These are phyloP conservation scores for Colletotrichum sp. DNA, from an alignment of 2,329 filamentous ascomycete species.

Conservation along the genomic window DNA sequence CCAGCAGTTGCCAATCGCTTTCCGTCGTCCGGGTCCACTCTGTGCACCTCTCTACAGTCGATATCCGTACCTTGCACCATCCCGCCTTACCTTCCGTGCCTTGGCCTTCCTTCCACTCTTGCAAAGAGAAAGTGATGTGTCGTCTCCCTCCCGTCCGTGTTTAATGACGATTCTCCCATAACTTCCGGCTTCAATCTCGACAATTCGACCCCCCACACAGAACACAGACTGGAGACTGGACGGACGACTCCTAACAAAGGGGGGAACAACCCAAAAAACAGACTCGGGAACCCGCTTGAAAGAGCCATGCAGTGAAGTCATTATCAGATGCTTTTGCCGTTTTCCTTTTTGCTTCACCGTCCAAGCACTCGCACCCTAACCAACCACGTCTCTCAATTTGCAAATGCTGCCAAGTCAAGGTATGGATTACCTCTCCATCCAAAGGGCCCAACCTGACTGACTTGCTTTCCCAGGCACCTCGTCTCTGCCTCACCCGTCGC, in stretches of 20 bases:
- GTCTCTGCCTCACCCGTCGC: not conserved
- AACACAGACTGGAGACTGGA: not conserved
- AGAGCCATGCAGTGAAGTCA: slow-evolving; percentile 15
- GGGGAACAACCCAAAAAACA: not conserved
- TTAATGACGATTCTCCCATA: not conserved
- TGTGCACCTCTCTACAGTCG: not conserved
- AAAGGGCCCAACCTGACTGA: not conserved
- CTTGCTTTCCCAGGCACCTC: not conserved
- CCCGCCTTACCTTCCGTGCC: not conserved
- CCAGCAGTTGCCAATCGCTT: slow-evolving; percentile 15
- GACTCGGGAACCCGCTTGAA: not conserved
- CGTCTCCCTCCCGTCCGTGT: not conserved
- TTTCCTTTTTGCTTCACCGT: slow-evolving; percentile 13
- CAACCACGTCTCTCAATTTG: not conserved
- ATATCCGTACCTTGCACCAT: not conserved
- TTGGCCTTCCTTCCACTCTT: not conserved
- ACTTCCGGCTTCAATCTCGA: not conserved
- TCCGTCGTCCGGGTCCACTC: not conserved
- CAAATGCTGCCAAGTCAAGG: not conserved
- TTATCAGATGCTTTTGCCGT: slow-evolving; percentile 19
- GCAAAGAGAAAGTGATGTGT: not conserved
- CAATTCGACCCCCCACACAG: not conserved
- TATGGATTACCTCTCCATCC: not conserved
- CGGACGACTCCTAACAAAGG: not conserved
- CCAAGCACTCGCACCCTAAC: slow-evolving; percentile 8